A percentile compares a stretch with the other conserved stretches of the same genome.
Conservation (phyloP, 805 yeast genomes). For the Lipomyces yamanashiensis region DNA sequence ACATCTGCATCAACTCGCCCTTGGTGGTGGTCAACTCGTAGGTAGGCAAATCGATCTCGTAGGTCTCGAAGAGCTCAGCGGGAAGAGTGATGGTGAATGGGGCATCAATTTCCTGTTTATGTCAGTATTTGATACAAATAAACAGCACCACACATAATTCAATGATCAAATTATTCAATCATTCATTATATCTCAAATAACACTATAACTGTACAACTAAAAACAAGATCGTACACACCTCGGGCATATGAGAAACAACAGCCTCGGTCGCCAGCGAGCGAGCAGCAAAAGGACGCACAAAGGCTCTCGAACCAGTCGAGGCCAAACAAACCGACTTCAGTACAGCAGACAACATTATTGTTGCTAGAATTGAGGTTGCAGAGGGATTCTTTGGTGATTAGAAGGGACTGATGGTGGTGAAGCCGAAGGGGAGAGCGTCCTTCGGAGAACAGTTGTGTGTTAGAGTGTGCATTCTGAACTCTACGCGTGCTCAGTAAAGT, state of each 20-base stretch:
- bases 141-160: too few species aligned
- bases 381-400: not conserved
- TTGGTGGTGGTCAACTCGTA: conserved; percentile 78
- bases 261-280: conserved; percentile 34
- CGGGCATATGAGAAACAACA: conserved; percentile 22
- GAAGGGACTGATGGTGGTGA: not conserved
- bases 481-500: conserved; percentile 11
- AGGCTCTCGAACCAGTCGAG: conserved; percentile 30
- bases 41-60: conserved; percentile 68
- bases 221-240: conserved; percentile 13
- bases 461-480: conserved; percentile 7
- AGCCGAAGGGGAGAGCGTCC: not conserved
- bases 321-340: conserved; percentile 22
- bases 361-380: not conserved
- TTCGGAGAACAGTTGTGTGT: not conserved
- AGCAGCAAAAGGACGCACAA: conserved; percentile 21
- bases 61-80: conserved; percentile 81
- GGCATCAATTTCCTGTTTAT: conserved; percentile 27
- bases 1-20: conserved; percentile 83
- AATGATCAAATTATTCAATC: too few species aligned
- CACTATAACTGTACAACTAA: too few species aligned
- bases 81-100: conserved; percentile 56
- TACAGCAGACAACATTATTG: conserved; percentile 16
- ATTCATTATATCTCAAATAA: too few species aligned
- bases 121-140: not conserved